Evolutionary conservation across 2,329 filamentous ascomycete genomes (phyloP), one percentile per base, ranked within the genome.

Genomic region (Teratosphaeria nubilosa): DNA sequence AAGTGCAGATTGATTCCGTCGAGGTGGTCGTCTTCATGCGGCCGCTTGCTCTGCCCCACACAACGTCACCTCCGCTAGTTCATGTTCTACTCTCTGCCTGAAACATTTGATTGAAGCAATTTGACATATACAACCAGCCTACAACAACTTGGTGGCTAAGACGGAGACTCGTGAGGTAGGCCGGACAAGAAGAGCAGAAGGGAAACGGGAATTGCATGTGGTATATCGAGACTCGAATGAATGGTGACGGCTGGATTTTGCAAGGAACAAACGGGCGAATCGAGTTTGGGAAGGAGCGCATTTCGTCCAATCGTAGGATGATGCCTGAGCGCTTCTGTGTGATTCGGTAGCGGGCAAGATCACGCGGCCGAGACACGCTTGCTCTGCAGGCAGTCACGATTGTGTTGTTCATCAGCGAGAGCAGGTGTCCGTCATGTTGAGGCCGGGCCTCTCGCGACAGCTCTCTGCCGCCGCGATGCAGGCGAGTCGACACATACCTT

Each of bases 381-480:
- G 34, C 34, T 14, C 34, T 16, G 34, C 51, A 53, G 30, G 16
- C 51, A 53, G 14, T 51, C 50, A 24, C 50, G 14, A 24, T 51
- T 48, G 11, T 6, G 41, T 22, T 48, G 41, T 22, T 48, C 41
- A 48, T 2, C 9, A 48, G 41, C 41, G 9, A 22, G 41, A n/a
- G 41, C n/a, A 48, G n/a, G 41, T 48, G 9, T n/a, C 9, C 22
- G 41, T 20, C 41, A 48, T 48, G 41, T 48, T 48, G 41, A 48
- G 68, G n/a, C 68, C 68, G 16, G 66, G 65, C 50, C 60, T 70
- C 56, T 68, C 66, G 25, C 63, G 68, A 53, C 66, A 69, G 63
- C 66, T 70, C 50, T 67, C 64, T 31, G 68, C 68, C 56, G 65
- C 65, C 59, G 55, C 55, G 37, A 27, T 48, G 22, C 32, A 25